A percentile compares a stretch with the other conserved stretches of the same genome.
phyloP scores from a whole-genome alignment of 1,139 yeast genomes.

The Lodderomyces beijingensis region DNA sequence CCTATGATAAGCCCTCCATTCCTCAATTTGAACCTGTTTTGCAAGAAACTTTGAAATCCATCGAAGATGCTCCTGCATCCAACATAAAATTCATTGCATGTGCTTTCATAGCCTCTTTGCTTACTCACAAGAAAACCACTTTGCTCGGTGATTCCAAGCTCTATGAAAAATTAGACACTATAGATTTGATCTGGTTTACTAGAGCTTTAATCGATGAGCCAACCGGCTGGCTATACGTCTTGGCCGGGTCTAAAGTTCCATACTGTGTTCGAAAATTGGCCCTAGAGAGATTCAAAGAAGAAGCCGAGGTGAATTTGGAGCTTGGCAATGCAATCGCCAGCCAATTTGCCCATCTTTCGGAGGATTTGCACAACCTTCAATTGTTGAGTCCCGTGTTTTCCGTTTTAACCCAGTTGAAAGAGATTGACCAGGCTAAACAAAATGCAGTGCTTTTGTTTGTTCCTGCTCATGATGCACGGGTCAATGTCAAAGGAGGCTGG shows the following conservation, averaged over 20 bases:
- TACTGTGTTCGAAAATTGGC: slow-evolving; percentile 31
- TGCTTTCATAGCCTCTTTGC: slow-evolving; percentile 37
- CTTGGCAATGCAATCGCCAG: slow-evolving; percentile 16
- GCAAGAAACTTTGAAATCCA: slow-evolving; percentile 37
- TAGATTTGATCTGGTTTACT: slow-evolving; percentile 52
- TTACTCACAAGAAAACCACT: slow-evolving; percentile 7
- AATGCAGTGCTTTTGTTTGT: slow-evolving; percentile 45
- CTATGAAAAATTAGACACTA: slow-evolving; percentile 43
- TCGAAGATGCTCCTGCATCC: slow-evolving; percentile 43
- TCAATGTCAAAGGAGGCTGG: slow-evolving; percentile 63
- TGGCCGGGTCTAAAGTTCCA: slow-evolving; percentile 34
- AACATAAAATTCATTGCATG: slow-evolving; percentile 46
- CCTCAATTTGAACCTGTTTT: slow-evolving; percentile 8
- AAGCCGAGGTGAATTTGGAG: slow-evolving; percentile 15
- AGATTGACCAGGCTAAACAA: slow-evolving; percentile 18
- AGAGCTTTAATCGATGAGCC: slow-evolving; percentile 34
- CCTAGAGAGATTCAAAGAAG: slow-evolving; percentile 20
- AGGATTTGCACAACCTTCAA: slow-evolving; percentile 11
- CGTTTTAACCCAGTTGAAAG: slow-evolving; percentile 36
- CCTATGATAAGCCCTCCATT: slow-evolving; percentile 5
- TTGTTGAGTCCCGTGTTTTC: slow-evolving; percentile 26
- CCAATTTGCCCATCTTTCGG: neutral
- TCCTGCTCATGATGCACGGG: slow-evolving; percentile 47
- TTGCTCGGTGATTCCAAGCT: slow-evolving; percentile 44
- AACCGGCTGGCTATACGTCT: slow-evolving; percentile 41